Evolutionary conservation across 495 filamentous ascomycete genomes (phyloP).

Genomic region (Hypoxylon subgilvum): DNA sequence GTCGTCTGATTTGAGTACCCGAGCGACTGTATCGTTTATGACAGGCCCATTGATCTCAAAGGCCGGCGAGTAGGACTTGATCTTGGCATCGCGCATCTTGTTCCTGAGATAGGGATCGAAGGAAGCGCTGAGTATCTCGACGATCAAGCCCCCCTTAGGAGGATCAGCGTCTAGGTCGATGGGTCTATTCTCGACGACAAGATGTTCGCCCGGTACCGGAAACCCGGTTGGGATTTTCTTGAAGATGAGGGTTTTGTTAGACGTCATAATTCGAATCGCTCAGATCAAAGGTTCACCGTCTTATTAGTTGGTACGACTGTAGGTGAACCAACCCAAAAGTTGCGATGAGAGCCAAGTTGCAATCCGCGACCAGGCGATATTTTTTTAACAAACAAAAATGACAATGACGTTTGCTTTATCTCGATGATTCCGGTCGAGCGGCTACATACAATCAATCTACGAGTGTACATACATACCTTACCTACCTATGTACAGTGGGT

Average conservation of each 20-base stretch:
- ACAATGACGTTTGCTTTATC: too few relatives aligned
- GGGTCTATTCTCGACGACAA: constrained; percentile 67
- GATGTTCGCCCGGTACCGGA: constrained; percentile 75
- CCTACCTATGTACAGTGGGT: too few relatives aligned
- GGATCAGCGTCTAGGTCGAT: constrained; percentile 70
- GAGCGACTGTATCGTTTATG: constrained; percentile 60
- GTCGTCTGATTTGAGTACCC: constrained; percentile 70
- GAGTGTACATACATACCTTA: too few relatives aligned
- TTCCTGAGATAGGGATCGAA: constrained; percentile 91
- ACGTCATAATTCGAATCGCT: constrained; percentile 47
- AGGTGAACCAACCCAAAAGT: too few relatives aligned
- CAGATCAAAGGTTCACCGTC: too few relatives aligned
- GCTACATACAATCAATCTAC: too few relatives aligned
- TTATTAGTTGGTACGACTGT: too few relatives aligned
- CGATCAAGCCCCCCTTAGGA: constrained; percentile 71
- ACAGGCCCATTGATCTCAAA: constrained; percentile 65
- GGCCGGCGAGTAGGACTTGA: constrained; percentile 68
- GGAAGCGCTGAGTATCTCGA: constrained; percentile 77
- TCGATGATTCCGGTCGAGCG: too few relatives aligned
- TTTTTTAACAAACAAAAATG: too few relatives aligned
- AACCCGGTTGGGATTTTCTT: constrained; percentile 69
- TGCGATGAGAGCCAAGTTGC: too few relatives aligned
- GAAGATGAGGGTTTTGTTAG: constrained; percentile 86
- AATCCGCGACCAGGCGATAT: too few relatives aligned
- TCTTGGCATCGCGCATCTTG: constrained; percentile 56